Base-by-base conservation (phyloP, 352 stramenopile genomes). In the Pelagophyceae sp. region DNA sequence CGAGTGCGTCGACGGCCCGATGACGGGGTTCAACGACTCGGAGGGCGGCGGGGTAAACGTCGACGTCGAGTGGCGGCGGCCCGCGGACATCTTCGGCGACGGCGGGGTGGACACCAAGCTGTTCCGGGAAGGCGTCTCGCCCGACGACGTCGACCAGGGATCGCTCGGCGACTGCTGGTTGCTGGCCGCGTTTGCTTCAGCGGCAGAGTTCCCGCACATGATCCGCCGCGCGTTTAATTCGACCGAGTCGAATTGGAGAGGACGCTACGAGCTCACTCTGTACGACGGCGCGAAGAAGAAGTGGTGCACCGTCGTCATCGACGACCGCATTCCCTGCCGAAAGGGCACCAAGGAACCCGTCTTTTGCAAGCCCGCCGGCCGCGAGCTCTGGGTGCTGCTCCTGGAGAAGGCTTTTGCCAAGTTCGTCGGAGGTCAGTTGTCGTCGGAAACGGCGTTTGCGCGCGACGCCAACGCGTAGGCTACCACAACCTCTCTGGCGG, bases 391-490 rank as follows among this genome's bases (percentile, higher is more conserved):
- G 93, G 92, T 91, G 23, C 76, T 95, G 64, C 83, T 97, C 31
- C 80, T 97, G 27, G 93, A 98, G 81, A 98, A 98, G 79, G 92
- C 92, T n/a, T 97, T 96, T 81, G 92, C 93, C 0, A 97, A 97
- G 77, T 87, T 94, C 38, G 88, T 93, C 79, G 93, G 92, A 40
- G n/a, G n/a, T n/a, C n/a, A n/a, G n/a, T n/a, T n/a, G n/a, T n/a
- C n/a, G n/a, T n/a, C n/a, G n/a, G n/a, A n/a, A n/a, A n/a, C n/a
- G n/a, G n/a, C n/a, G n/a, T n/a, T n/a, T n/a, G n/a, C n/a, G n/a
- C n/a, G n/a, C n/a, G n/a, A n/a, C n/a, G n/a, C n/a, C n/a, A n/a
- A n/a, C n/a, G n/a, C n/a, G n/a, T n/a, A n/a, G 90, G 86, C 37
- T 98, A 97, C 81, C 89, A 92, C 54, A 82, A 84, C 2, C 91